Conservation (phyloP, 1,139 yeast genomes). For the Hyphopichia burtonii region DNA sequence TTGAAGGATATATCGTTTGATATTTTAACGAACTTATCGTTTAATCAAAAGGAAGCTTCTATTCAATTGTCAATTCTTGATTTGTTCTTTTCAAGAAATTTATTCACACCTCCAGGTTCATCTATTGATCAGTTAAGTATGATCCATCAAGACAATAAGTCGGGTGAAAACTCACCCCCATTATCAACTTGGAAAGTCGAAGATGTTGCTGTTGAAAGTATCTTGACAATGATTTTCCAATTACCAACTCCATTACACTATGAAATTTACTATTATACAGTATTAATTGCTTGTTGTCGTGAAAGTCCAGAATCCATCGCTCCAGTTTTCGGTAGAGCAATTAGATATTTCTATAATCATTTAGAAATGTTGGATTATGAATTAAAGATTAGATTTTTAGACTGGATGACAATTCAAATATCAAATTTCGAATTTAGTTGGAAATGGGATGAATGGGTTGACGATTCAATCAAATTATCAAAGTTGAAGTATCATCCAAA, state of each 20-base stretch:
- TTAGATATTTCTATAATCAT: slow-evolving; percentile 76
- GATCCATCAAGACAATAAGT: slow-evolving; percentile 36
- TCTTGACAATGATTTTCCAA: slow-evolving; percentile 73
- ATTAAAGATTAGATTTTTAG: slow-evolving; percentile 67
- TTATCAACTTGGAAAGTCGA: slow-evolving; percentile 86
- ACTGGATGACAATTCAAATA: slow-evolving; percentile 93
- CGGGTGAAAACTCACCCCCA: slow-evolving; percentile 44
- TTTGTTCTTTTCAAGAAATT: slow-evolving; percentile 63
- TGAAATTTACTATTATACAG: slow-evolving; percentile 77
- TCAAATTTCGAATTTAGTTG: slow-evolving; percentile 94
- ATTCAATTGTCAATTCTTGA: slow-evolving; percentile 78
- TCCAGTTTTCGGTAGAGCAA: slow-evolving; percentile 92
- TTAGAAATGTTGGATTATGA: slow-evolving; percentile 73
- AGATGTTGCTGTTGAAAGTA: slow-evolving; percentile 83
- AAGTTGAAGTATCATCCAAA: slow-evolving; percentile 63
- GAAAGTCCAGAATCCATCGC: slow-evolving; percentile 89
- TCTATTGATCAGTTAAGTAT: slow-evolving; percentile 66
- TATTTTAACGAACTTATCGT: slow-evolving; percentile 75
- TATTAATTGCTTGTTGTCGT: slow-evolving; percentile 87
- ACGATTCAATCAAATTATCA: slow-evolving; percentile 42
- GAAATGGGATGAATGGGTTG: slow-evolving; percentile 97
- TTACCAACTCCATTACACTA: slow-evolving; percentile 69
- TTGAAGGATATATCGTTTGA: slow-evolving; percentile 77
- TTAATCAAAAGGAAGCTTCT: slow-evolving; percentile 85
- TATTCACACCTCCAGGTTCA: slow-evolving; percentile 83